A percentile compares a stretch with the other conserved stretches of the same genome.
Conservation (phyloP, 2,329 filamentous ascomycete genomes). For the Coniochaeta hoffmannii region DNA sequence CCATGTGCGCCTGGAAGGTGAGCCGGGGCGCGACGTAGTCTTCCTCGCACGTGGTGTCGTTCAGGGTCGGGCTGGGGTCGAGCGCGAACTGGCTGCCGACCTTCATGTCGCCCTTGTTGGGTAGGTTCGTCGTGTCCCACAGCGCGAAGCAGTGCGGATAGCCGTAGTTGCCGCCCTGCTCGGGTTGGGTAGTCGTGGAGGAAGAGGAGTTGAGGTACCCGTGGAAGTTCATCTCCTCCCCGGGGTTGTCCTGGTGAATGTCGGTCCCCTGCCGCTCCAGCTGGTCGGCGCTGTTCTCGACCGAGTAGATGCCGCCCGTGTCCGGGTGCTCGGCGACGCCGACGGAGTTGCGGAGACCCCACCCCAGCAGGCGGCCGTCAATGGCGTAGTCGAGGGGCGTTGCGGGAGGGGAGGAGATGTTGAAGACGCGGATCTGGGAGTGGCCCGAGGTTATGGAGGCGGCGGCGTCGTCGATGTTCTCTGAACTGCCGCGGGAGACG, state of each 20-base stretch:
- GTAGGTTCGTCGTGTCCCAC: conserved; percentile 47
- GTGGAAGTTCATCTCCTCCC: conserved; percentile 65
- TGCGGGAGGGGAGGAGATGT: conserved; percentile 22
- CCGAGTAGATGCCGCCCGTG: conserved; percentile 42
- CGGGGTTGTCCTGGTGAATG: conserved; percentile 60
- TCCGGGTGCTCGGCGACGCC: conserved; percentile 53
- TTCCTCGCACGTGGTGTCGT: conserved; percentile 35
- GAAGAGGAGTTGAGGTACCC: conserved; percentile 39
- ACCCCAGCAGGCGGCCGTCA: conserved; percentile 42
- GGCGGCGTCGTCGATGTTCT: conserved; percentile 46
- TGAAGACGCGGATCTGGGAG: conserved; percentile 55
- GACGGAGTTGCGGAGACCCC: conserved; percentile 64
- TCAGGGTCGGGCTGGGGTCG: conserved; percentile 23
- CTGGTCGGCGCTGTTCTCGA: conserved; percentile 59
- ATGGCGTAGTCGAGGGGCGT: conserved; percentile 39
- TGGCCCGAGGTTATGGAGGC: conserved; percentile 41
- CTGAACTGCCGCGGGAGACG: conserved; percentile 53
- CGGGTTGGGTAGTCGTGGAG: not conserved
- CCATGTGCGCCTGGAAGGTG: conserved; percentile 57
- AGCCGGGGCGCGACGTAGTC: conserved; percentile 44
- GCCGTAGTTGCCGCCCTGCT: conserved; percentile 51
- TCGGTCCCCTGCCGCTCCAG: conserved; percentile 45
- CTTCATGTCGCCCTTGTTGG: conserved; percentile 29
- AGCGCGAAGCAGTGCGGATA: conserved; percentile 64
- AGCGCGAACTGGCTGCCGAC: conserved; percentile 44